Base-by-base conservation (phyloP, 2,329 filamentous ascomycete species). In the Colletotrichum echinochloae region DNA sequence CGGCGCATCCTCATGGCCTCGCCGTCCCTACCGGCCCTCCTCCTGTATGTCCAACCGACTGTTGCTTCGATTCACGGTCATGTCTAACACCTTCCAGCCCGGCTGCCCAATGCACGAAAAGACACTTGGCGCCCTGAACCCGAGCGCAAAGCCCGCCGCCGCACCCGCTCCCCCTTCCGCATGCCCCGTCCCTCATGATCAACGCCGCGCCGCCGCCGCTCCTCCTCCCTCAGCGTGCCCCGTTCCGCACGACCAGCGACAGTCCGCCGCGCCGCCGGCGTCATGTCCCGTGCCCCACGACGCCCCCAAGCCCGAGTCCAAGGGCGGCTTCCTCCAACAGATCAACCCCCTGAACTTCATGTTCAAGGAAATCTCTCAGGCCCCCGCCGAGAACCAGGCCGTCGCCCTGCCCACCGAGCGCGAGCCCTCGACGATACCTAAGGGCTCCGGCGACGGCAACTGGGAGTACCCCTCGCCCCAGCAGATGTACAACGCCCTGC, bases 381-480 rank as follows among this genome's bases (percentile, higher is more conserved):
- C 90, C 37, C 92, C 88, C 59, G 90, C 94, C 2, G 85, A 89
- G 0, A 85, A 92, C 73, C 96, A 99, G 81, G 87, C 88, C 5
- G 82, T 92, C 33, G 84, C 87, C 30, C 89, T 99, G 1, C 93
- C 95, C 0, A 92, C 95, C 2, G 88, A 90, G 8, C 92, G 96
- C 75, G 94, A 98, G 81, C 83, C 88, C 37, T 97, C 94, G 0
- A 94, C 95, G 1, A 99, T 99, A 75, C 96, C 96, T n/a, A 92
- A 92, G 75, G 94, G 93, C 76, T 90, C 92, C 70, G 88, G 89
- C 57, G 87, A 91, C 62, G 89, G 90, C 56, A 97, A 93, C 77
- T 99, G 96, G 96, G 96, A 98, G 81, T 99, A 99, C 79, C 96
- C 96, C 0, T 98, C 94, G 0, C 95, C 96, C 0, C 96, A 99